Evolutionary conservation across 1,284 basidiomycete genomes (phyloP), one percentile per base, ranked within the genome.

Genomic region (Ustilago nuda): DNA sequence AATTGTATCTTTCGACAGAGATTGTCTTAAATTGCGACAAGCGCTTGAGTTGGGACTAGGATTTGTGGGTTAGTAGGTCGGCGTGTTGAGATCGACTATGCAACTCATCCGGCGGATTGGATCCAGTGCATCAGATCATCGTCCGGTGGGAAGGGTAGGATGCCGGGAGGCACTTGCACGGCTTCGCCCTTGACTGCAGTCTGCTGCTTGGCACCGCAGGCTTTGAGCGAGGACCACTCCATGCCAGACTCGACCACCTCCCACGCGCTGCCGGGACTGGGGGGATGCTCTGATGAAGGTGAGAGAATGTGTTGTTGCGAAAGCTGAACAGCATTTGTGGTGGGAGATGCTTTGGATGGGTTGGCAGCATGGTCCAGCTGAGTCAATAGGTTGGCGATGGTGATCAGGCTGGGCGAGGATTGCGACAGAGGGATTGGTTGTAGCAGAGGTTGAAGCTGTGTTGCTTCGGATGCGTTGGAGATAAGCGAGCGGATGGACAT

Each of bases 401-500:
- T 23, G 15, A 63, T 66, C 33, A 55, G 13, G 48, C 56, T 54
- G 4, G 64, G 64, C n/a, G 53, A 12, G 17, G 46, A 33, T 6
- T 11, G 48, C 23, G 39, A 17, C n/a, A 52, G 15, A 8, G 37
- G 33, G 32, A 63, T 27, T 19, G 23, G 61, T 3, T 27, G 48
- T 8, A 66, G 50, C 12, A 53, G 5, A 15, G 60, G 45, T 4
- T 45, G 56, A 19, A 62, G 17, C 46, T 53, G 17, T 11, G 37
- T 7, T 8, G 19, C 15, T 1, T 52, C 15, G 1, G 60, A 46
- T 11, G 46, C 19, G 19, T 58, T 55, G 23, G 52, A 32, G 2
- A 63, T n/a, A 4, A 72, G 43, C 4, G 56, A 46, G 19, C 48
- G 54, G 41, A 72, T 33, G 12, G 70, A 66, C 12, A 41, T 15